A percentile compares a stretch with the other conserved stretches of the same genome.
Conservation (phyloP, 1,284 basidiomycete genomes). For the Ceratobasidium theobromae region DNA sequence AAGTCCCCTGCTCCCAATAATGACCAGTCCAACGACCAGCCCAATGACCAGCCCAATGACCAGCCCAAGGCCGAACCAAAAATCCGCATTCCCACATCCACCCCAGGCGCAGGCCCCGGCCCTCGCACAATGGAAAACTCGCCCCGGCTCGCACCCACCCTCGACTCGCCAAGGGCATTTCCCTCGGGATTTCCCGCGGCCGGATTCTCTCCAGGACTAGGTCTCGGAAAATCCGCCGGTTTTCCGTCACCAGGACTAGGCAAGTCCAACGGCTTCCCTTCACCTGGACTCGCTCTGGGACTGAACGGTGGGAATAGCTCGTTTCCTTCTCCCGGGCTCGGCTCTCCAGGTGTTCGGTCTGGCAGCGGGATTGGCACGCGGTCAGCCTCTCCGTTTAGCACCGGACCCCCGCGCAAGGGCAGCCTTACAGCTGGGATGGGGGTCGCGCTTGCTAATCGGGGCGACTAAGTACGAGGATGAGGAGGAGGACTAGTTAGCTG, state of each 20-base stretch:
- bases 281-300: not conserved
- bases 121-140: slow-evolving; percentile 26
- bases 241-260: slow-evolving; percentile 13
- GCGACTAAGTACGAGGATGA: not conserved
- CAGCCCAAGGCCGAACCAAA: not conserved
- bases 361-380: too few relatives aligned
- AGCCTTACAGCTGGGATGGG: slow-evolving; percentile 30
- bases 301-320: not conserved
- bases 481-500: not conserved
- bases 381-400: slow-evolving; percentile 1
- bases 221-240: not conserved
- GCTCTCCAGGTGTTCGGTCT: too few relatives aligned
- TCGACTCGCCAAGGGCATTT: not conserved
- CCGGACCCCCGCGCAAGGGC: too few relatives aligned
- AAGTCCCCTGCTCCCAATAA: not conserved
- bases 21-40: not conserved
- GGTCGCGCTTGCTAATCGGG: slow-evolving; percentile 19
- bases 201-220: not conserved
- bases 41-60: not conserved
- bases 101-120: slow-evolving; percentile 20
- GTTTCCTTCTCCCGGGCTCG: not conserved
- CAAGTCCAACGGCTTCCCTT: not conserved
- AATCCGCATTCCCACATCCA: slow-evolving; percentile 9
- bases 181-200: slow-evolving; percentile 4
- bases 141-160: not conserved